A percentile compares a stretch with the other conserved stretches of the same genome.
phyloP scores from a whole-genome alignment of 768 basidiomycete species.

The Boletellus ananas region DNA sequence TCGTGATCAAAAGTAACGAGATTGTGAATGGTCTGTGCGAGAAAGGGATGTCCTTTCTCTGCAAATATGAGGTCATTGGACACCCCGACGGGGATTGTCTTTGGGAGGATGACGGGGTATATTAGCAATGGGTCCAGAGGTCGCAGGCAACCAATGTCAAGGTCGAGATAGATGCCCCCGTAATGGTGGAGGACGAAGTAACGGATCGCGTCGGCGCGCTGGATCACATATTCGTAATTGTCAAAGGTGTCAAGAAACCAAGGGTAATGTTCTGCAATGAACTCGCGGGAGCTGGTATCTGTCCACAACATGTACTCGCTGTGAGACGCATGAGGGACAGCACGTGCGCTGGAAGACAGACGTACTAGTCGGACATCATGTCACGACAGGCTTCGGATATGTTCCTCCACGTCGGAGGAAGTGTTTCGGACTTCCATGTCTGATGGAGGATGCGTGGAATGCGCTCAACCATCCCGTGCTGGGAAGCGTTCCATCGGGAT shows the following conservation, averaged over 20 bases:
- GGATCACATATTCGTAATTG: conserved; percentile 85
- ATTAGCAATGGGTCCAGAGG: conserved; percentile 82
- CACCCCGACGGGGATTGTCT: conserved; percentile 95
- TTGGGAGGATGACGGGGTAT: conserved; percentile 86
- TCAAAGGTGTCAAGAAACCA: conserved; percentile 96
- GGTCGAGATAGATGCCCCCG: conserved; percentile 93
- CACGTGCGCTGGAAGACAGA: conserved; percentile 21
- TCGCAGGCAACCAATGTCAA: conserved; percentile 91
- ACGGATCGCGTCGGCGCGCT: conserved; percentile 95
- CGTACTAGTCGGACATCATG: conserved; percentile 96
- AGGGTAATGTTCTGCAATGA: conserved; percentile 82
- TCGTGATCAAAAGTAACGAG: conserved; percentile 88
- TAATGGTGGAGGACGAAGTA: conserved; percentile 97
- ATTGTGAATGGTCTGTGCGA: conserved; percentile 91
- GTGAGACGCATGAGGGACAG: conserved; percentile 16
- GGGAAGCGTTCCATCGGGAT: conserved; percentile 60
- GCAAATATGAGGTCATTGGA: conserved; percentile 97
- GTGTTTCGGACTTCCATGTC: conserved; percentile 92
- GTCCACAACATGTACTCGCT: conserved; percentile 99
- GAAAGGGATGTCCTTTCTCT: conserved; percentile 79
- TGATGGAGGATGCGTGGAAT: conserved; percentile 95
- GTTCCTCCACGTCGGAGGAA: conserved; percentile 77
- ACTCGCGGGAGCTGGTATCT: conserved; percentile 83
- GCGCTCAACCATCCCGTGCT: conserved; percentile 61
- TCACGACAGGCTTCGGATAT: conserved; percentile 82